Percentiles rank a stretch among this genome's conserved stretches.
These are phyloP conservation scores for Hypoxylon fragiforme DNA, from an alignment of 495 filamentous ascomycete species.

Conservation along the genomic window DNA sequence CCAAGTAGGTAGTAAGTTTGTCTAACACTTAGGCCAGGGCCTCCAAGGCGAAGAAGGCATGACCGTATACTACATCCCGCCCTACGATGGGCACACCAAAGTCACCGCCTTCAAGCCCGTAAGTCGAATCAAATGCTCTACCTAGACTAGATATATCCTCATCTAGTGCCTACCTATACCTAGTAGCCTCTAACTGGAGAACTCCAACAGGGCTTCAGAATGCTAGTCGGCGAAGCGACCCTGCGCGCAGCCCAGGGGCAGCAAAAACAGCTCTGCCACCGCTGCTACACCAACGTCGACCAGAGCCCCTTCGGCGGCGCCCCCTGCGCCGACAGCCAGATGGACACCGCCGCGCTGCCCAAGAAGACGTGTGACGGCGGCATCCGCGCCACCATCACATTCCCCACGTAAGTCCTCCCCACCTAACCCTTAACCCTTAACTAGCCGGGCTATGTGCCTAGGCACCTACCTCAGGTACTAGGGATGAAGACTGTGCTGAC, in stretches of 20 bases:
- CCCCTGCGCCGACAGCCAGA: slow-evolving; percentile 47
- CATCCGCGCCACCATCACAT: slow-evolving; percentile 53
- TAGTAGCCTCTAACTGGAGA: slow-evolving; percentile 9
- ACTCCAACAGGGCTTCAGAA: slow-evolving; percentile 43
- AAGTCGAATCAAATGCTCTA: slow-evolving; percentile 15
- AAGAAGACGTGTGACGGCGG: slow-evolving; percentile 47
- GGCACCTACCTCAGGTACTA: neutral
- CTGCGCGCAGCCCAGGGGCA: slow-evolving; percentile 28
- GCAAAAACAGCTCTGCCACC: slow-evolving; percentile 33
- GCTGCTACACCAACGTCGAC: slow-evolving; percentile 40
- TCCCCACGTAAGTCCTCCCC: slow-evolving; percentile 43
- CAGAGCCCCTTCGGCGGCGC: slow-evolving; percentile 54
- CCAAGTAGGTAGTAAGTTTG: slow-evolving; percentile 4
- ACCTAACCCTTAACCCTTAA: neutral
- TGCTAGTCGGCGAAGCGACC: slow-evolving; percentile 44
- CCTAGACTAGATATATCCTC: too few species aligned
- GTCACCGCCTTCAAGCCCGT: slow-evolving; percentile 49
- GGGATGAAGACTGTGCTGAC: slow-evolving; percentile 2
- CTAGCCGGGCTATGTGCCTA: too few species aligned
- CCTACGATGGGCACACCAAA: slow-evolving; percentile 44
- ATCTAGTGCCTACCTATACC: too few species aligned
- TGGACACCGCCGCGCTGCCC: slow-evolving; percentile 47
- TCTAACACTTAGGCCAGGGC: slow-evolving; percentile 33
- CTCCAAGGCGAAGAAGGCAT: slow-evolving; percentile 46
- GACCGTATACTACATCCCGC: slow-evolving; percentile 51